These are phyloP conservation scores for Scopulariopsis brevicaulis DNA, from an alignment of 2,329 filamentous ascomycete genomes.

Conservation along the genomic window DNA sequence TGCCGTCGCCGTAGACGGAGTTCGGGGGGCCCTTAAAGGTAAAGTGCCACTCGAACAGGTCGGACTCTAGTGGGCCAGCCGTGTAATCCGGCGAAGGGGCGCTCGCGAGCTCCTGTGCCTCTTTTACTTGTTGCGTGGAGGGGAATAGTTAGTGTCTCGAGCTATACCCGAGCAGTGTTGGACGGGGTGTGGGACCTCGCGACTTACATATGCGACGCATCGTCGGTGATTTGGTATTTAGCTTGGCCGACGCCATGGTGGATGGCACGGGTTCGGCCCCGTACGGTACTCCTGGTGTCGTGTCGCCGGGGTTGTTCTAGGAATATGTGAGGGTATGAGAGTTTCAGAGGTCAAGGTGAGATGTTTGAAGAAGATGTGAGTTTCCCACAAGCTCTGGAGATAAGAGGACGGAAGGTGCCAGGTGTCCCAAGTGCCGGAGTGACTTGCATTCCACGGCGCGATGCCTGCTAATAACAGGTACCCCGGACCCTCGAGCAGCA, in stretches of 20 bases:
- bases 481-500: neutral
- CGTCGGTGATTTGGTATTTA: slow-evolving; percentile 71
- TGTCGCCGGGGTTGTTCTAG: neutral
- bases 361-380: neutral
- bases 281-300: neutral
- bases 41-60: slow-evolving; percentile 99
- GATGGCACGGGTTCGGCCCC: neutral
- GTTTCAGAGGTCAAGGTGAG: neutral
- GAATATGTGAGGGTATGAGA: neutral
- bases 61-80: slow-evolving; percentile 72
- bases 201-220: slow-evolving; percentile 70
- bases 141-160: neutral
- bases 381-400: neutral
- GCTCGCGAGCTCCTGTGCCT: slow-evolving; percentile 75
- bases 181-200: neutral
- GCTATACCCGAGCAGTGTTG: neutral
- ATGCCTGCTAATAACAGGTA: neutral
- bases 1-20: slow-evolving; percentile 66
- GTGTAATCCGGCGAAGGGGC: slow-evolving; percentile 77
- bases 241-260: slow-evolving; percentile 30
- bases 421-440: neutral
- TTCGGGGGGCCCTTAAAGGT: slow-evolving; percentile 82
- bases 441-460: neutral
- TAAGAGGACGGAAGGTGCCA: neutral
- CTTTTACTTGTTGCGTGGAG: slow-evolving; percentile 51